Evolutionary conservation across 441 rosid genomes (phyloP).

Genomic region (Jatropha podagrica): DNA sequence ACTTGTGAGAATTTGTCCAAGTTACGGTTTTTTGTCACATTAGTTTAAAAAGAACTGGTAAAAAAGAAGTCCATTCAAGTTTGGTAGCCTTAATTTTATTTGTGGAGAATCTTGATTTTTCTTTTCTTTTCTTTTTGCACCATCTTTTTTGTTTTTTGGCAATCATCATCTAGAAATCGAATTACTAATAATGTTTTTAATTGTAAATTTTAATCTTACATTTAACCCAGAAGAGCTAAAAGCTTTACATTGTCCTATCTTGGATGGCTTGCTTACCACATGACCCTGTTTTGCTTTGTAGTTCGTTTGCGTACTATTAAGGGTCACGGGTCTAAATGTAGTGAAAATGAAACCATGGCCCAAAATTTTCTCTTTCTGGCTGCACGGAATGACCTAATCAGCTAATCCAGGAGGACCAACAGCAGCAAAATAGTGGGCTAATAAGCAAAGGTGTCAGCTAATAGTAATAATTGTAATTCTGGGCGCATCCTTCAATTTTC

Average conservation of each 20-base stretch:
- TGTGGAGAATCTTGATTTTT: too few species aligned
- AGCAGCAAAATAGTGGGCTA: not conserved
- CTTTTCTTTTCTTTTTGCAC: too few species aligned
- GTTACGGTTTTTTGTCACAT: not conserved
- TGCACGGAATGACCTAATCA: slow-evolving; percentile 1
- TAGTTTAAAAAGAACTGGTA: not conserved
- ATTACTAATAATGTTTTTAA: too few species aligned
- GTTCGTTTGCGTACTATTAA: not conserved
- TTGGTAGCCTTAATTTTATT: too few species aligned
- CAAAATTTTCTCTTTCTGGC: not conserved
- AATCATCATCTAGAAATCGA: too few species aligned
- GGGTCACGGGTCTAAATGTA: slow-evolving; percentile 10
- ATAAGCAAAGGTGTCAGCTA: not conserved
- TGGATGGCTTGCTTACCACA: not conserved
- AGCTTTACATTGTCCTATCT: not conserved
- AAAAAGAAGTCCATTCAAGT: not conserved
- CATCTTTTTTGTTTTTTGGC: too few species aligned
- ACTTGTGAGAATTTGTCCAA: not conserved
- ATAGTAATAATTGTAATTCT: too few species aligned
- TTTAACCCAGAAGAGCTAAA: not conserved
- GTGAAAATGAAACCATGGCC: not conserved
- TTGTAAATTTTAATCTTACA: too few species aligned
- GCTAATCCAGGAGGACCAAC: not conserved
- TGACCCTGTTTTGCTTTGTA: not conserved
- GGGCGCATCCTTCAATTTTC: too few species aligned